These are phyloP conservation scores for Leucaena leucocephala DNA, from an alignment of 306 rosid species.

Conservation along the genomic window DNA sequence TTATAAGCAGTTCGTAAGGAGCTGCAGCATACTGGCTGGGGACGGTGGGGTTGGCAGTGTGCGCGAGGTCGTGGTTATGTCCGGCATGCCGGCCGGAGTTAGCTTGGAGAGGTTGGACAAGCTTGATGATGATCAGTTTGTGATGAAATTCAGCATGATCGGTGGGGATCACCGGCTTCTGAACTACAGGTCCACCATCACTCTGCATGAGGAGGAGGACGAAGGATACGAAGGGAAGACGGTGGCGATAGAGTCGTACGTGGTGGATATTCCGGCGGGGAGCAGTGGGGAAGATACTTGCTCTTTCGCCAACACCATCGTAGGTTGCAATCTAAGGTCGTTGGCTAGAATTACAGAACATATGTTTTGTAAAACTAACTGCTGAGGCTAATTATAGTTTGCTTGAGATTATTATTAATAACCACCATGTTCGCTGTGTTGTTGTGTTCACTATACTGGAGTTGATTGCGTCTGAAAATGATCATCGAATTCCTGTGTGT, in stretches of 20 bases:
- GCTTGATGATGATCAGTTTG: slow-evolving; percentile 54
- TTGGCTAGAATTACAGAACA: slow-evolving; percentile 54
- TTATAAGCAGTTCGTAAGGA: slow-evolving; percentile 58
- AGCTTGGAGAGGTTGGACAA: slow-evolving; percentile 62
- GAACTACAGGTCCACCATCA: slow-evolving; percentile 61
- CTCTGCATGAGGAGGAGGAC: slow-evolving; percentile 49
- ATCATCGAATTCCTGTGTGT: background rate
- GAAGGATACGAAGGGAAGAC: slow-evolving; percentile 36
- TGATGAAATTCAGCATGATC: slow-evolving; percentile 57
- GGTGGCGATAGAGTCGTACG: slow-evolving; percentile 66
- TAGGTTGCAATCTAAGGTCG: slow-evolving; percentile 57
- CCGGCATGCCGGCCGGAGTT: slow-evolving; percentile 59
- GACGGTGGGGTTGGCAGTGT: slow-evolving; percentile 59
- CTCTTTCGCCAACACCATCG: slow-evolving; percentile 59
- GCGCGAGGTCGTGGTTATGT: slow-evolving; percentile 47
- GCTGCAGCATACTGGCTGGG: slow-evolving; percentile 51
- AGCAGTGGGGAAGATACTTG: slow-evolving; percentile 63
- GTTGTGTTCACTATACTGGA: background rate
- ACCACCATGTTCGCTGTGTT: background rate
- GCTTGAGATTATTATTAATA: background rate
- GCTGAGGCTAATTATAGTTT: background rate
- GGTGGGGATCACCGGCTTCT: slow-evolving; percentile 71
- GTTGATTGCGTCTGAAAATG: background rate
- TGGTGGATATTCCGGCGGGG: slow-evolving; percentile 65
- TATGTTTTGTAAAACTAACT: slow-evolving; percentile 21